Evolutionary conservation across 768 basidiomycete genomes (phyloP).

Genomic region (Leccinellum rugosiceps): DNA sequence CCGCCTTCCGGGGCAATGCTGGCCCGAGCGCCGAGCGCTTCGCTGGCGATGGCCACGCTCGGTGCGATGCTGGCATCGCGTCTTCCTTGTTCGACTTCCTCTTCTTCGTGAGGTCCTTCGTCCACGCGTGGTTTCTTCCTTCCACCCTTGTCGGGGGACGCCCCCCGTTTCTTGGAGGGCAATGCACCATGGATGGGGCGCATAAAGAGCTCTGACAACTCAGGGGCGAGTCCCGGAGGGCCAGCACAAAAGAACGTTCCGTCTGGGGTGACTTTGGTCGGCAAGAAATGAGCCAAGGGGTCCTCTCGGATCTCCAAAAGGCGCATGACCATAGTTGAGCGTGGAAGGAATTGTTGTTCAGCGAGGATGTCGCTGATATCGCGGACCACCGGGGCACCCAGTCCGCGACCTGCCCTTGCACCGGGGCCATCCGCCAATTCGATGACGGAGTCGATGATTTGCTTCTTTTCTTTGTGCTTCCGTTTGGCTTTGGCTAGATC

Average conservation of each 20-base stretch:
- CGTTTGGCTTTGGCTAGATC: conserved; percentile 41
- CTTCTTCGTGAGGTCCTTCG: conserved; percentile 44
- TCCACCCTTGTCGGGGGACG: conserved; percentile 54
- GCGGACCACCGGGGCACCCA: conserved; percentile 50
- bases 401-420: conserved; percentile 51
- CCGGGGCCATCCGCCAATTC: conserved; percentile 72
- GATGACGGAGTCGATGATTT: conserved; percentile 87
- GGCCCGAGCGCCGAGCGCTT: conserved; percentile 47
- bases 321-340: conserved; percentile 80
- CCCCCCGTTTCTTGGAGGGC: conserved; percentile 57
- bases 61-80: conserved; percentile 63
- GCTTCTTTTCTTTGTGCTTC: conserved; percentile 73
- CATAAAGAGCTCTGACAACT: conserved; percentile 81
- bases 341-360: conserved; percentile 81
- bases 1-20: conserved; percentile 55
- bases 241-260: conserved; percentile 79
- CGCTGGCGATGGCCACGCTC: conserved; percentile 56
- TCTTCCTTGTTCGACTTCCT: conserved; percentile 69
- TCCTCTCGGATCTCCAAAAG: conserved; percentile 83
- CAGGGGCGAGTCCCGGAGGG: conserved; percentile 79
- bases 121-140: conserved; percentile 59
- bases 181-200: conserved; percentile 56
- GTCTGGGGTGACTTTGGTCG: conserved; percentile 69
- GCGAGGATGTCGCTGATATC: conserved; percentile 71
- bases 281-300: conserved; percentile 81